Base-by-base conservation (phyloP, 768 basidiomycete genomes). In the Coprinellus aureogranulatus region DNA sequence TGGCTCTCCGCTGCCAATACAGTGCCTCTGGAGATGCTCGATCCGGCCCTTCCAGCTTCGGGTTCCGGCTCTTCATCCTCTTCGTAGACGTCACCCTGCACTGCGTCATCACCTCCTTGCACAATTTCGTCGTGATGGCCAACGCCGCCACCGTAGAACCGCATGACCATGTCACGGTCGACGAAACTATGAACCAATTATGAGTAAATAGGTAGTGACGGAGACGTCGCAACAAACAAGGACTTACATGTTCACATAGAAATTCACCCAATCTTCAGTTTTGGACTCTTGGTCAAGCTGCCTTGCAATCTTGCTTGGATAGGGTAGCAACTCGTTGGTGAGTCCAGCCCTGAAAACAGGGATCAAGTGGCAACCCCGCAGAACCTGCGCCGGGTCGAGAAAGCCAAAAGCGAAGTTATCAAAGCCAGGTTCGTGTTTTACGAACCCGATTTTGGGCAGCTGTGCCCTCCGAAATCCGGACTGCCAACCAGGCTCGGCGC, bases 401-500 rank as follows among this genome's bases (percentile, higher is more conserved):
- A 75, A 75, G 1, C 69, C 71, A 53, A 75, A 75, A 1, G 69
- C 67, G n/a, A n/a, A n/a, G n/a, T n/a, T n/a, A n/a, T n/a, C n/a
- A n/a, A 48, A 45, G 68, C 65, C 1, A 45, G 53, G n/a, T n/a
- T n/a, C n/a, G 1, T 59, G 56, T 5, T 57, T 57, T 2, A 72
- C 53, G 64, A 80, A 83, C 0, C 70, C 71, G 18, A 84, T 40
- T 3, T 69, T 64, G 18, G 72, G 77, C 0, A 81, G 67, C 0
- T 64, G 63, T 14, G 69, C 64, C 0, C 57, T 39, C 1, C 61
- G 59, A 54, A 70, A 71, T 0, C 78, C 73, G 26, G 58, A 64
- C 3, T 47, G 40, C 53, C 62, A 66, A 4, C 42, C 53, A 0
- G 58, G 61, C 28, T 78, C 72, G 0, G 54, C 45, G 1, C 68